Base-by-base conservation (phyloP, 768 basidiomycete species). In the Boletus reticulatus region DNA sequence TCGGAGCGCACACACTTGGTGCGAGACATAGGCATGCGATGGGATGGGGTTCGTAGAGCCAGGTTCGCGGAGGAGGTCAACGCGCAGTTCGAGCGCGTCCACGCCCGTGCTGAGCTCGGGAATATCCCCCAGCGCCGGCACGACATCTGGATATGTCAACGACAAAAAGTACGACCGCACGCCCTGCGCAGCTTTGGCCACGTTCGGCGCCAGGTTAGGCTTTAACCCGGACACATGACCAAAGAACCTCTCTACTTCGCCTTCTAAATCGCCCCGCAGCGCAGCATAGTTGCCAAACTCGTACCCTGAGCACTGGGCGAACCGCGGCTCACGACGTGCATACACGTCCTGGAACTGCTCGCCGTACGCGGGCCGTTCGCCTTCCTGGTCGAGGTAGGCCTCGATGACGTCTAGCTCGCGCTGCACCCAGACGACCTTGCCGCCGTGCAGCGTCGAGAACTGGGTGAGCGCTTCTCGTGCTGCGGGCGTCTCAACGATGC, bases 1-100 rank as follows among this genome's bases (percentile, higher is more conserved):
- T 48, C 94, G 85, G 17, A 98, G 76, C 6, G 84, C 81, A 2
- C 91, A 80, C 46, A 98, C 75, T 64, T 98, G 97, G 19, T 83
- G 78, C 5, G 87, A 79, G 41, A 98, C 92, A 65, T 93, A 97
- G 0, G 77, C 67, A 31, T 76, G 64, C 1, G 90, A 75, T 1
- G 94, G 88, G 22, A 92, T 82, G 1, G 80, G 77, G 1, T 75
- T 77, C 22, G 78, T 67, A n/a, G 73, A 67, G 46, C 79, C 80
- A 0, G 73, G 63, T 20, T 66, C 83, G 16, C 82, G 84, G 19
- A 99, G 78, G 9, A 98, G 80, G 69, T 99, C 97, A 12, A 94
- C 94, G 11, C 96, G 85, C n/a, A 98, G 68, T 70, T 99, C 97
- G 56, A 98, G 73, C 0, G 94, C 96, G 65, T 98, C 95, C 8